These are phyloP conservation scores for Ascochyta pisi DNA, from an alignment of 2,329 filamentous ascomycete species.

Conservation along the genomic window DNA sequence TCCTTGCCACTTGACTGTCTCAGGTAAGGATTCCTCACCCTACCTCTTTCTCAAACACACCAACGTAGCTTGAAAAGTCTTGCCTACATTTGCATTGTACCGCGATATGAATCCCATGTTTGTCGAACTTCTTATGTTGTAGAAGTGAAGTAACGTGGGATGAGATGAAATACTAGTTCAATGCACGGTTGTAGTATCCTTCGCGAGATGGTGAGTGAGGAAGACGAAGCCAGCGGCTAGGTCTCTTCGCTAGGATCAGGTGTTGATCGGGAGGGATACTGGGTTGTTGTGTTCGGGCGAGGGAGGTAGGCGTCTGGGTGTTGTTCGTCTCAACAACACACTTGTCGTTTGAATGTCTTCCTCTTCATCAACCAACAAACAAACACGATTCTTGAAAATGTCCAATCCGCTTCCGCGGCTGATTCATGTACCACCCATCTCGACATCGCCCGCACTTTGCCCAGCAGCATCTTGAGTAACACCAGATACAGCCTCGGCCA, in stretches of 20 bases:
- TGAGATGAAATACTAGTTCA: background rate
- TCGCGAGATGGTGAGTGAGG: too few relatives aligned
- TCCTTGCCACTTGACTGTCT: background rate
- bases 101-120: too few relatives aligned
- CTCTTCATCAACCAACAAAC: background rate
- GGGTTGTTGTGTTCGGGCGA: background rate
- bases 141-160: background rate
- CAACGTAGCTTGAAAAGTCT: background rate
- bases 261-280: background rate
- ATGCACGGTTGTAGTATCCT: too few relatives aligned
- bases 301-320: background rate
- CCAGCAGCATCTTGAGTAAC: background rate
- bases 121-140: too few relatives aligned
- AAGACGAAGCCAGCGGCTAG: background rate
- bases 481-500: background rate
- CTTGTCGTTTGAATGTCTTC: background rate
- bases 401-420: background rate
- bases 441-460: background rate
- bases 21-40: too few relatives aligned
- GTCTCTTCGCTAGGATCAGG: background rate
- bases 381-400: background rate
- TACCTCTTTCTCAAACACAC: background rate
- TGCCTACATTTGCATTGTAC: too few relatives aligned
- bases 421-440: constrained; percentile 9
- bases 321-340: too few relatives aligned